Evolutionary conservation across 179 eudicot species (phyloP), one percentile per base, ranked within the genome.

Genomic region (Pouteria campechiana): DNA sequence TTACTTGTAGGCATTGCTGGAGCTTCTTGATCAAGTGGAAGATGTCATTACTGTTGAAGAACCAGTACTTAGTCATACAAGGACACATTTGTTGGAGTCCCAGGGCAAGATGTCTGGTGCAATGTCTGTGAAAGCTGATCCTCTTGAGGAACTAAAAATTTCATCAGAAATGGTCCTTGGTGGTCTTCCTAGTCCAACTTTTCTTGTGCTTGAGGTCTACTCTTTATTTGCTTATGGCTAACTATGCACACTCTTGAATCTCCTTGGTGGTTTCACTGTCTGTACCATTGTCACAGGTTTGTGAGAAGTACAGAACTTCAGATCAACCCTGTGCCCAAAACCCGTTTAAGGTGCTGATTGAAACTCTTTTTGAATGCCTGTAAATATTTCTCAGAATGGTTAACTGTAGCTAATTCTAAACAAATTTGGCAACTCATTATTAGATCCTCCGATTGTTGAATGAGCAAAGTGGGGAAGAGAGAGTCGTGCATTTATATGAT

Each of bases 201-300:
- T 73, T 63, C 94, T 92, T 50, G 99, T 92, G 9, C 64, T 92
- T 63, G 99, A 92, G 94, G 99, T 87, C 67, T 45, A 48, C 19
- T 23, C 31, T 22, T 4, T 16, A 25, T 9, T 11, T 16, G 35
- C 29, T 36, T 2, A 43, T 34, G 35, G 8, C 17, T 35, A 34
- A 17, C 4, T 9, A 0, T 28, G 3, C 25, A 28, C 8, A 32
- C 30, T 4, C 18, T 36, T 9, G 17, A 12, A 8, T 7, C 17
- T 25, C 21, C 12, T 13, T 41, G 30, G 33, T 25, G 14, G 8
- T 14, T 24, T 14, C 23, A 2, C 20, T 28, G 6, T 22, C 17
- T 46, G 21, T 24, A 40, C 14, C 33, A 4, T 27, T 57, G 39
- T 41, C 47, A 27, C 63, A 92, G 99, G 96, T 92, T 55, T 73